Conservation (phyloP, 169 alveolate genomes). For the Plasmodium sp. region DNA sequence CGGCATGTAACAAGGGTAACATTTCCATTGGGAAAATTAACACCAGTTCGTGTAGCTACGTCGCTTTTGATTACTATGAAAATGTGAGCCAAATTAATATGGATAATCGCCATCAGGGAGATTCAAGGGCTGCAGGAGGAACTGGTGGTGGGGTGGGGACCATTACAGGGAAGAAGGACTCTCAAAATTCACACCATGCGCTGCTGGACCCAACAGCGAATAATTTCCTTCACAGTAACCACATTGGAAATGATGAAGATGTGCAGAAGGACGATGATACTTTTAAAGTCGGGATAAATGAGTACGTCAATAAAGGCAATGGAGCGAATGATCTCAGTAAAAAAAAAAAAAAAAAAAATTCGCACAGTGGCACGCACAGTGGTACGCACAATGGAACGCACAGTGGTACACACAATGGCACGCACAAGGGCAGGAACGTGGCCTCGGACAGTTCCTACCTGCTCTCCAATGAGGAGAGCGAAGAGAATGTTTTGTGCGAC, state of each 20-base stretch:
- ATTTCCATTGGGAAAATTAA: slow-evolving; percentile 10
- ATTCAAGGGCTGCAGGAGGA: background rate
- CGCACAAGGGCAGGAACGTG: background rate
- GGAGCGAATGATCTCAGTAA: background rate
- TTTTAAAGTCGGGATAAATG: slow-evolving; percentile 15
- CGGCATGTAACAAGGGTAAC: background rate
- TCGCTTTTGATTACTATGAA: slow-evolving; percentile 63
- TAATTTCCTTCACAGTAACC: background rate
- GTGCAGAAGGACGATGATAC: background rate
- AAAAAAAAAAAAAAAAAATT: slow-evolving; percentile 36
- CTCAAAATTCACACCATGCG: background rate
- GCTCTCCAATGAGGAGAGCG: slow-evolving; percentile 1
- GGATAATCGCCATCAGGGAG: background rate
- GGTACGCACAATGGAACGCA: background rate
- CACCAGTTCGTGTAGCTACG: slow-evolving; percentile 25
- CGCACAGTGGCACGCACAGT: background rate
- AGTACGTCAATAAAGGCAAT: background rate
- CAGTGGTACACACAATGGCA: background rate
- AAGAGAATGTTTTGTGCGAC: slow-evolving; percentile 8
- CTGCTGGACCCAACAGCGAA: background rate
- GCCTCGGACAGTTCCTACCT: background rate
- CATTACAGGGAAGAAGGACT: background rate
- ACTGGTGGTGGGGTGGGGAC: background rate
- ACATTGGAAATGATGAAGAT: slow-evolving; percentile 14
- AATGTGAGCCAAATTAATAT: background rate